Evolutionary conservation across 2,329 filamentous ascomycete genomes (phyloP).

Genomic region (Trichophyton mentagrophytes): DNA sequence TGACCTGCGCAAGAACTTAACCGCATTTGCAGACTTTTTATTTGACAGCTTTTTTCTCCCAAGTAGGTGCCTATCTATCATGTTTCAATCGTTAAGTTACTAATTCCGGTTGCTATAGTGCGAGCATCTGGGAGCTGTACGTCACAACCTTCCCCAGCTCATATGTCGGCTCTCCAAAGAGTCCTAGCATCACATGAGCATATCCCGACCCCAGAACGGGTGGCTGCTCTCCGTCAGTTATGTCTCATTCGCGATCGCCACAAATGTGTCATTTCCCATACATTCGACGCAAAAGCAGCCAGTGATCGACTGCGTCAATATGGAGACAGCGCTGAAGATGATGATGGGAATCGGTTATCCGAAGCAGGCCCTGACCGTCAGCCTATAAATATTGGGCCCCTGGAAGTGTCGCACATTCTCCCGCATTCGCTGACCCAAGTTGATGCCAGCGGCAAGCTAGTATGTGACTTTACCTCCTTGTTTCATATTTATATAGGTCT

Average conservation of each 20-base stretch:
- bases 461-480: not conserved
- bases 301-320: constrained; percentile 8
- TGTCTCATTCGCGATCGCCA: constrained; percentile 14
- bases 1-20: not conserved
- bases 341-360: constrained; percentile 11
- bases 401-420: constrained; percentile 11
- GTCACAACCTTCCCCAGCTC: not conserved
- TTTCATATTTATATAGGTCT: not conserved
- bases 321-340: constrained; percentile 9
- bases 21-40: not conserved
- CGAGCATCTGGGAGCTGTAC: not conserved
- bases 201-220: constrained; percentile 9
- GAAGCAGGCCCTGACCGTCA: not conserved
- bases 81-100: not conserved
- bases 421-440: not conserved
- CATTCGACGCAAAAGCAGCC: constrained; percentile 13
- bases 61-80: not conserved
- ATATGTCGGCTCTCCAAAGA: not conserved
- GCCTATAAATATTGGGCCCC: not conserved
- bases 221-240: constrained; percentile 11
- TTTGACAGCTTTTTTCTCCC: not conserved
- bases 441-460: not conserved
- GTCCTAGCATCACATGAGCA: not conserved
- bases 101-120: not conserved
- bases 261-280: constrained; percentile 14